These are phyloP conservation scores for Ciborinia camelliae DNA, from an alignment of 2,329 filamentous ascomycete species.

Conservation along the genomic window DNA sequence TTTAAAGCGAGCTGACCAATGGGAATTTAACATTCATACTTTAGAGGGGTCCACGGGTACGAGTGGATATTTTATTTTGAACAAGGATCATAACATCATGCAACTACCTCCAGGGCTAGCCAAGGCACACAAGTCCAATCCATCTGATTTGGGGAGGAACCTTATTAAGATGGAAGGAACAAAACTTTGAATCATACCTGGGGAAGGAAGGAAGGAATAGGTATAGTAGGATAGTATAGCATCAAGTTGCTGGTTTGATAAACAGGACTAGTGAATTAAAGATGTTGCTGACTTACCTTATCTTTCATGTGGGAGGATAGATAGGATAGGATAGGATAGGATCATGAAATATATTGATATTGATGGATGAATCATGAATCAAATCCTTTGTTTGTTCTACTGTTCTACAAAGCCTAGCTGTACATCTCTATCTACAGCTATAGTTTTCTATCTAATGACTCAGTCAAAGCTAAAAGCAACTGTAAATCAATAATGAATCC, in stretches of 20 bases:
- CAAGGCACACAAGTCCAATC: too few relatives aligned
- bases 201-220: neutral
- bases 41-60: neutral
- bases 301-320: neutral
- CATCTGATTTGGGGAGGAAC: neutral
- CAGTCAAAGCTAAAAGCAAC: neutral
- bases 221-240: too few relatives aligned
- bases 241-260: too few relatives aligned
- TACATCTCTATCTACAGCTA: too few relatives aligned
- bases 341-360: too few relatives aligned
- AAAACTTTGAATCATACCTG: neutral
- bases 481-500: too few relatives aligned
- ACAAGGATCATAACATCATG: conserved; percentile 4
- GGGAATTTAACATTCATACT: conserved; percentile 11
- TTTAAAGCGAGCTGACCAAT: conserved; percentile 23
- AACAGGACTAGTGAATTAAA: too few relatives aligned
- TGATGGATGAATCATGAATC: neutral
- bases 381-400: neutral
- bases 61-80: neutral
- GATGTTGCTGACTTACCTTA: too few relatives aligned
- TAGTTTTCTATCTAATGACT: neutral
- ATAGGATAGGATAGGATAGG: too few relatives aligned
- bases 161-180: too few relatives aligned
- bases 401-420: too few relatives aligned
- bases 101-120: too few relatives aligned